These are phyloP conservation scores for Artemisia annua DNA, from an alignment of 129 eudicot genomes.

Conservation along the genomic window DNA sequence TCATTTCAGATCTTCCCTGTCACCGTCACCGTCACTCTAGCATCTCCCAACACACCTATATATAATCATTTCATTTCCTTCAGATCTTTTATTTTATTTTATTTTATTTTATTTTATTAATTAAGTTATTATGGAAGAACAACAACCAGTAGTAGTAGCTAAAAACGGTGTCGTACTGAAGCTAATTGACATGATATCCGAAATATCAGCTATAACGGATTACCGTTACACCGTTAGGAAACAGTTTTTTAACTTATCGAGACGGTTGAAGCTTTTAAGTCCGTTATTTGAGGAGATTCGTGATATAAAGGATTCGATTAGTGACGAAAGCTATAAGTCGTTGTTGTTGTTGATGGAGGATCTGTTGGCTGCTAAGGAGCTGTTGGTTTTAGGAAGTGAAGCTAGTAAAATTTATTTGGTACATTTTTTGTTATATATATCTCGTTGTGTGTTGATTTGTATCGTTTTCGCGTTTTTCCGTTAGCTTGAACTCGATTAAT, in stretches of 20 bases:
- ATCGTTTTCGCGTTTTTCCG: too few species aligned
- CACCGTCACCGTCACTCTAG: conserved; percentile 11
- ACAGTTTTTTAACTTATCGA: conserved; percentile 65
- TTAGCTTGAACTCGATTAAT: too few species aligned
- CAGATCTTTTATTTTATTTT: conserved; percentile 3
- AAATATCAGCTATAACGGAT: conserved; percentile 62
- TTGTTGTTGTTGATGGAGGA: conserved; percentile 41
- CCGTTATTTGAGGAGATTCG: conserved; percentile 96
- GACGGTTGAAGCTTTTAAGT: conserved; percentile 73
- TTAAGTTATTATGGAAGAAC: conserved; percentile 45
- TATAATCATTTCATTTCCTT: not conserved
- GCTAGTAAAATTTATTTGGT: conserved; percentile 90
- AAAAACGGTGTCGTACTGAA: conserved; percentile 48
- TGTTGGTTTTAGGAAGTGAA: conserved; percentile 71
- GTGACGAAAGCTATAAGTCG: conserved; percentile 38
- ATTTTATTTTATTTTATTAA: not conserved
- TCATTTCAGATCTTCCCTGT: conserved; percentile 22
- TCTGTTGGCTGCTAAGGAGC: conserved; percentile 56
- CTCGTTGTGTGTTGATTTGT: not conserved
- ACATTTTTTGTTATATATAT: conserved; percentile 11
- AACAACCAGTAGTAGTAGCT: conserved; percentile 37
- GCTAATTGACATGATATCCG: conserved; percentile 54
- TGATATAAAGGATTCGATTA: conserved; percentile 50
- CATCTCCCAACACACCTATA: not conserved
- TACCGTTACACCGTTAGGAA: conserved; percentile 62